Conservation (phyloP, 148 eudicot genomes). For the Rheum nobile region DNA sequence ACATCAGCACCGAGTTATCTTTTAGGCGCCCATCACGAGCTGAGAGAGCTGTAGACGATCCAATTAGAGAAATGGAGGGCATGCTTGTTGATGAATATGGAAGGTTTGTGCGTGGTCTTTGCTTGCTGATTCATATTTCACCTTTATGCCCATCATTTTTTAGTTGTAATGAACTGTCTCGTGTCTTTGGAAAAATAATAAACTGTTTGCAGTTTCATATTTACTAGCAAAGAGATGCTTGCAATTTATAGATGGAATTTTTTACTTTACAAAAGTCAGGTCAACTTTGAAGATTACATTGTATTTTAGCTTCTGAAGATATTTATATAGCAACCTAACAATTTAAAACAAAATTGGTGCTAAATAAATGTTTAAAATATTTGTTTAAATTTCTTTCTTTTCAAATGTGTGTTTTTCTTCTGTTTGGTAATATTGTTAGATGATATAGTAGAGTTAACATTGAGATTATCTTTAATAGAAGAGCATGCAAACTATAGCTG, state of each 20-base stretch:
- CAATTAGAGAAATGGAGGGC: slow-evolving; percentile 93
- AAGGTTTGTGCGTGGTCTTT: slow-evolving; percentile 35
- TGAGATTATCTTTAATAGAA: background rate
- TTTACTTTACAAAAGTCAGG: background rate
- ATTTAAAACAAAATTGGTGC: background rate
- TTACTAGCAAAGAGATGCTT: background rate
- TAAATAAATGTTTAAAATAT: background rate
- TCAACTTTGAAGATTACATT: background rate
- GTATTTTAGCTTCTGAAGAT: background rate
- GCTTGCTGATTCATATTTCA: background rate
- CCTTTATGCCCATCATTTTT: background rate
- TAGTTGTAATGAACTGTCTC: background rate
- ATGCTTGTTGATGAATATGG: slow-evolving; percentile 99
- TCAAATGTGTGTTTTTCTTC: background rate
- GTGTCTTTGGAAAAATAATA: background rate
- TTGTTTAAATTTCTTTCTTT: background rate
- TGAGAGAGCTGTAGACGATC: slow-evolving; percentile 89
- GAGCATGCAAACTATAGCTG: background rate
- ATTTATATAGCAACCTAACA: background rate
- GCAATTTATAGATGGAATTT: background rate
- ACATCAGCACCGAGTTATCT: slow-evolving; percentile 30
- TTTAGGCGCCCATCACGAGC: slow-evolving; percentile 77
- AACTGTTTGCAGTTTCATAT: background rate
- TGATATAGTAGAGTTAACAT: background rate
- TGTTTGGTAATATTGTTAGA: background rate